phyloP scores from a whole-genome alignment of 1,284 basidiomycete genomes.

The Rhodotorula sp. region DNA sequence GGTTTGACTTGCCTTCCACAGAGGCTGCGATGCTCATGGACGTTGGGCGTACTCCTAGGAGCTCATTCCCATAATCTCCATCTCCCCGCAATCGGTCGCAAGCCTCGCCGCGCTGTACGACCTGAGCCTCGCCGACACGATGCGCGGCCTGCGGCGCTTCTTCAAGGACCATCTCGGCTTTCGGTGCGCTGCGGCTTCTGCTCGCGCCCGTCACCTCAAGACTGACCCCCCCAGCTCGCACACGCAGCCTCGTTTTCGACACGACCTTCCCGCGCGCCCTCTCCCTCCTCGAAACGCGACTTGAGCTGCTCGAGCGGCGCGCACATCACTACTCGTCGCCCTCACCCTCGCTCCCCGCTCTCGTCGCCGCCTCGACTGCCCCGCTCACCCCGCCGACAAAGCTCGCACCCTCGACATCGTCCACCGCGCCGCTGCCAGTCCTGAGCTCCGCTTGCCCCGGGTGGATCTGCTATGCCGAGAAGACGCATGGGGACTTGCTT shows the following conservation, averaged over 20 bases:
- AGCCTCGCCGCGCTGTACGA: slow-evolving; percentile 70
- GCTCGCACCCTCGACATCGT: slow-evolving; percentile 26
- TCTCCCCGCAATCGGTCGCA: slow-evolving; percentile 89
- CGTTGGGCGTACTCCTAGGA: slow-evolving; percentile 44
- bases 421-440: slow-evolving; percentile 67
- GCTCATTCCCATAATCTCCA: slow-evolving; percentile 74
- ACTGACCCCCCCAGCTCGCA: not conserved
- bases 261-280: slow-evolving; percentile 92
- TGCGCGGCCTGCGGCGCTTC: slow-evolving; percentile 40
- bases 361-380: slow-evolving; percentile 5
- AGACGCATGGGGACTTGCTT: slow-evolving; percentile 90
- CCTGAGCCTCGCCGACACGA: slow-evolving; percentile 29
- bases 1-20: slow-evolving; percentile 23
- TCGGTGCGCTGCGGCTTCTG: slow-evolving; percentile 48
- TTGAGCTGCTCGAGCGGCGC: slow-evolving; percentile 75
- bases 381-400: slow-evolving; percentile 18
- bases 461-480: slow-evolving; percentile 99
- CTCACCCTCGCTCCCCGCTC: slow-evolving; percentile 9
- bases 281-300: slow-evolving; percentile 75
- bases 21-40: not conserved
- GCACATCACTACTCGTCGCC: slow-evolving; percentile 11
- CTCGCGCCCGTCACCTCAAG: slow-evolving; percentile 47
- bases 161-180: slow-evolving; percentile 43
- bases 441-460: slow-evolving; percentile 95
- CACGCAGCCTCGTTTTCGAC: slow-evolving; percentile 66